Evolutionary conservation across 768 basidiomycete species (phyloP).

Genomic region (Scleroderma citrinum): DNA sequence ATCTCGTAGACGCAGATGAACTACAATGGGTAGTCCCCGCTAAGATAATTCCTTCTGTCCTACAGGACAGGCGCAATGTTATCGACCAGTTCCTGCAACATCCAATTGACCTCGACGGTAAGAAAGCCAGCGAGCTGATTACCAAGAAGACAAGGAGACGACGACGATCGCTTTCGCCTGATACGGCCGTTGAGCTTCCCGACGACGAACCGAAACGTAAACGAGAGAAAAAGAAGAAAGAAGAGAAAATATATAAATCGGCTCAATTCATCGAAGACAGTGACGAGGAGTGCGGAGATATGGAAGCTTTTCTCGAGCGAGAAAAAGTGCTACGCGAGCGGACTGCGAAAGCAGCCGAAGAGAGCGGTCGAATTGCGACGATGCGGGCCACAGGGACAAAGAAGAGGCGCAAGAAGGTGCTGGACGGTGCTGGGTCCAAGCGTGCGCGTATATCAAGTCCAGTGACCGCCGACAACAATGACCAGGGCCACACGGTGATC

Average conservation of each 20-base stretch:
- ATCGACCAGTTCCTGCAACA: slow-evolving; percentile 78
- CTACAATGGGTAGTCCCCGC: slow-evolving; percentile 84
- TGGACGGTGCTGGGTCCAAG: slow-evolving; percentile 44
- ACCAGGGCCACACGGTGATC: slow-evolving; percentile 9
- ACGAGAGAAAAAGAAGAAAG: slow-evolving; percentile 52
- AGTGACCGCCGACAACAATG: slow-evolving; percentile 5
- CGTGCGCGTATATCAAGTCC: slow-evolving; percentile 16
- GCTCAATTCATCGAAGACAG: slow-evolving; percentile 92
- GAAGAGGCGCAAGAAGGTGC: slow-evolving; percentile 48
- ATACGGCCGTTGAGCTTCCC: slow-evolving; percentile 33
- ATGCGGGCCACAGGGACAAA: slow-evolving; percentile 48
- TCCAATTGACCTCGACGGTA: slow-evolving; percentile 78
- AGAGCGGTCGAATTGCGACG: slow-evolving; percentile 34
- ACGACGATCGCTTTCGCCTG: slow-evolving; percentile 44
- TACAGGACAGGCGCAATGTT: slow-evolving; percentile 64
- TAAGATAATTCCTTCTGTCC: slow-evolving; percentile 55
- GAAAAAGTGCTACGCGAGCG: slow-evolving; percentile 60
- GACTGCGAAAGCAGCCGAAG: slow-evolving; percentile 40
- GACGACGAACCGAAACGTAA: slow-evolving; percentile 31
- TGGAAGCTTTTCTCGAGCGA: slow-evolving; percentile 75
- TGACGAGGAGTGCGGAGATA: slow-evolving; percentile 75
- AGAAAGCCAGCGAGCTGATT: slow-evolving; percentile 67
- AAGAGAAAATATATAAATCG: slow-evolving; percentile 75
- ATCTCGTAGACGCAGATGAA: slow-evolving; percentile 53
- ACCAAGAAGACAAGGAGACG: slow-evolving; percentile 51